phyloP scores from a whole-genome alignment of 2,329 filamentous ascomycete genomes.

The Fusarium redolens region DNA sequence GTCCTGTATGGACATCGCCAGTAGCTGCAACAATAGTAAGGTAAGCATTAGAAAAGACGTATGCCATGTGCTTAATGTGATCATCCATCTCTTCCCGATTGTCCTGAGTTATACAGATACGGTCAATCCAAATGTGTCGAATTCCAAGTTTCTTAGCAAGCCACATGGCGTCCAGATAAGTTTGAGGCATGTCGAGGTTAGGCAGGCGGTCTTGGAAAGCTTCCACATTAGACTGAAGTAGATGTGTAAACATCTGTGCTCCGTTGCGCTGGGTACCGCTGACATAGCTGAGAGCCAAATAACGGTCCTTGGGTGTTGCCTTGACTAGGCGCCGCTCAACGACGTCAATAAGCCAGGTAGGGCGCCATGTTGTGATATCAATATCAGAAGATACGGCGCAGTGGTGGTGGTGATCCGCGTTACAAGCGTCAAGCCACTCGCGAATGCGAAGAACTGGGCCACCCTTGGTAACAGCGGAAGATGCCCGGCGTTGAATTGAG shows the following conservation, averaged over 20 bases:
- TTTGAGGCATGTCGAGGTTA: constrained; percentile 54
- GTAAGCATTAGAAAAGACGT: constrained; percentile 58
- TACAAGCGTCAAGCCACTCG: constrained; percentile 58
- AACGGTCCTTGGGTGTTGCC: constrained; percentile 53
- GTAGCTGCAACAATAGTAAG: constrained; percentile 58
- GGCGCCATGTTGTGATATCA: constrained; percentile 51
- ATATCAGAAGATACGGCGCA: constrained; percentile 48
- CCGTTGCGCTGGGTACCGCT: constrained; percentile 51
- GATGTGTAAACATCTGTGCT: constrained; percentile 46
- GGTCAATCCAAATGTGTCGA: constrained; percentile 60
- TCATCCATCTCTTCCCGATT: constrained; percentile 53
- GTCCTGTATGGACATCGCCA: constrained; percentile 54
- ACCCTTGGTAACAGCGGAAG: constrained; percentile 47
- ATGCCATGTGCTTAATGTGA: constrained; percentile 59
- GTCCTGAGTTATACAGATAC: constrained; percentile 59
- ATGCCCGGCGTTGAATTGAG: constrained; percentile 47
- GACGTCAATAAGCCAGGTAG: constrained; percentile 56
- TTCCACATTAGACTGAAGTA: constrained; percentile 52
- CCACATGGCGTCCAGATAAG: constrained; percentile 59
- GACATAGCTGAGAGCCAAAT: constrained; percentile 60
- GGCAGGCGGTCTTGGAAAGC: constrained; percentile 51
- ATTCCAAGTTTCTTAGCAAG: constrained; percentile 57
- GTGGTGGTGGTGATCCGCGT: constrained; percentile 55
- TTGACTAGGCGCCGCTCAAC: constrained; percentile 54
- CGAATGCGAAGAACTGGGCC: constrained; percentile 54